These are phyloP conservation scores for Sherardia arvensis DNA, from an alignment of 257 asterid genomes.

Conservation along the genomic window DNA sequence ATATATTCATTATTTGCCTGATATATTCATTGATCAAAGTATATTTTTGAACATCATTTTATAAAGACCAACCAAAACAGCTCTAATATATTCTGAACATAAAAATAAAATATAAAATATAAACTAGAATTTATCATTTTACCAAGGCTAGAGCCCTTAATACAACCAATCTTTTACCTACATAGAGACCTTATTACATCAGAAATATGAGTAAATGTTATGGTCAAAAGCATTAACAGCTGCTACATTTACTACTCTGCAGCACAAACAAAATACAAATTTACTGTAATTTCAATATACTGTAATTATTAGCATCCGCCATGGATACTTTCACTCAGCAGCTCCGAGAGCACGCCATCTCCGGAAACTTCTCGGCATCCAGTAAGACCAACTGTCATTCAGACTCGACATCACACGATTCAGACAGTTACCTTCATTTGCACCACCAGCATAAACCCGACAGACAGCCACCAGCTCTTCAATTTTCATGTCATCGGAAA, in stretches of 20 bases:
- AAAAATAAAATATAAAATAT: too few species aligned
- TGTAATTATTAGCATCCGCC: background rate
- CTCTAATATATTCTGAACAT: too few species aligned
- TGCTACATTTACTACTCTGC: background rate
- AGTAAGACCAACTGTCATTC: background rate
- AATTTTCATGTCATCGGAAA: background rate
- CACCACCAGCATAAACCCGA: background rate
- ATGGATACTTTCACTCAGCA: background rate
- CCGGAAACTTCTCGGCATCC: background rate
- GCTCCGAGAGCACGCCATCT: background rate
- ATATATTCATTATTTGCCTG: too few species aligned
- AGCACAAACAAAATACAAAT: background rate
- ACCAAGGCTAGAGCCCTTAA: background rate
- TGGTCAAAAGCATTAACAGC: background rate
- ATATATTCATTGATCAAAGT: too few species aligned
- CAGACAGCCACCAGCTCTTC: background rate
- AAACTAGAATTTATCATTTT: background rate
- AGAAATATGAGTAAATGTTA: too few species aligned
- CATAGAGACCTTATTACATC: background rate
- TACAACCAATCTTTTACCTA: background rate
- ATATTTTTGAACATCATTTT: too few species aligned
- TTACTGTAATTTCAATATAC: background rate
- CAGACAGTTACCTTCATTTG: background rate
- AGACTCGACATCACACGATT: too few species aligned
- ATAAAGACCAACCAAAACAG: too few species aligned